phyloP scores from a whole-genome alignment of 495 filamentous ascomycete species.

The Trichoderma erinaceum region DNA sequence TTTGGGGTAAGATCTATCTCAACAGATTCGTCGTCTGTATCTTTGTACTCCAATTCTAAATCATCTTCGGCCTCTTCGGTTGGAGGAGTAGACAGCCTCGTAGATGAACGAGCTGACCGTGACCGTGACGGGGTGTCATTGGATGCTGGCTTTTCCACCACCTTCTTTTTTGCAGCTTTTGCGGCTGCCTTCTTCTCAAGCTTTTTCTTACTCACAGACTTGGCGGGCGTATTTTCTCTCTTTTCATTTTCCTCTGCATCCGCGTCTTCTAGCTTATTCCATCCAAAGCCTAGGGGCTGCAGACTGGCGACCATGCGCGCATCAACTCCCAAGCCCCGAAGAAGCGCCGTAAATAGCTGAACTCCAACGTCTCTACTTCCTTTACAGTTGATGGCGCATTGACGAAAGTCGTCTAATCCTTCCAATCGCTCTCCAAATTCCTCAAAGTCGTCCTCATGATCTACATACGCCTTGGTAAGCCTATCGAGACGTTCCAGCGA shows the following conservation, averaged over 20 bases:
- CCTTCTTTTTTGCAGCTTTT: constrained; percentile 17
- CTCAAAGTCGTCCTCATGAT: constrained; percentile 55
- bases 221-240: constrained; percentile 17
- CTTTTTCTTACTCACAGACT: constrained; percentile 19
- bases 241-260: constrained; percentile 34
- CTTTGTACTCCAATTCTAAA: constrained; percentile 31
- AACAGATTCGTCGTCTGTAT: constrained; percentile 39
- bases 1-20: constrained; percentile 26
- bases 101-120: constrained; percentile 15
- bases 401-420: constrained; percentile 58
- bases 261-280: constrained; percentile 76
- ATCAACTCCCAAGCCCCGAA: constrained; percentile 78
- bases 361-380: constrained; percentile 85
- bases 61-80: constrained; percentile 34
- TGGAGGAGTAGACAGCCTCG: constrained; percentile 19
- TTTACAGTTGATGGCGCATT: constrained; percentile 60
- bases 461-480: constrained; percentile 56
- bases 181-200: constrained; percentile 13
- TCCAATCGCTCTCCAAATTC: constrained; percentile 69
- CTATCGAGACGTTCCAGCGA: constrained; percentile 59
- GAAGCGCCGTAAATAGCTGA: constrained; percentile 82
- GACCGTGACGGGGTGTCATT: constrained; percentile 14
- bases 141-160: constrained; percentile 7
- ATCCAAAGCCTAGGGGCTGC: constrained; percentile 86
- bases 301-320: constrained; percentile 75